Evolutionary conservation across 257 asterid genomes (phyloP).

Genomic region (Capsicum pubescens): DNA sequence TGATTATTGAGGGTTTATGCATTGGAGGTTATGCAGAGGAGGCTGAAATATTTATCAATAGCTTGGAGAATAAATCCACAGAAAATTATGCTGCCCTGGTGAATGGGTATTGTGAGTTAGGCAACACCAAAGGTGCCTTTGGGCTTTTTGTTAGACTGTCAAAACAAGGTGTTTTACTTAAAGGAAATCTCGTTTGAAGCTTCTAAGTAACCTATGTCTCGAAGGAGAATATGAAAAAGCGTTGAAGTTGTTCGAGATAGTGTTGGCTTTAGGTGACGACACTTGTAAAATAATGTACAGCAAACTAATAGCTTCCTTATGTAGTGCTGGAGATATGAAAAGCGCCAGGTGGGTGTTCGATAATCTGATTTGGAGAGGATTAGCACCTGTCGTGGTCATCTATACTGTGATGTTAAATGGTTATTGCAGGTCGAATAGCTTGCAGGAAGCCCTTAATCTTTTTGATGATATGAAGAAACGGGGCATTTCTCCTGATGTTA

Average conservation of each 20-base stretch:
- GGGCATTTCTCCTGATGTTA: constrained; percentile 72
- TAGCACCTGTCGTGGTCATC: constrained; percentile 61
- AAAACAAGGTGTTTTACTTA: constrained; percentile 44
- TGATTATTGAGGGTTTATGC: constrained; percentile 82
- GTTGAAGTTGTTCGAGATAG: constrained; percentile 41
- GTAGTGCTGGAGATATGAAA: constrained; percentile 69
- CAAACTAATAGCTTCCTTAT: constrained; percentile 63
- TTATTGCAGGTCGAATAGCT: constrained; percentile 61
- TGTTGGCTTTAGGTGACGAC: constrained; percentile 47
- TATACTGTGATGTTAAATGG: constrained; percentile 84
- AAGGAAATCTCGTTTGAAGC: constrained; percentile 55
- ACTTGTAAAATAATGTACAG: constrained; percentile 54
- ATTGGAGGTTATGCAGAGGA: constrained; percentile 54
- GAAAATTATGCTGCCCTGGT: constrained; percentile 75
- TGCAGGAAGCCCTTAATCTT: constrained; percentile 61
- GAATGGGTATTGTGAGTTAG: constrained; percentile 69
- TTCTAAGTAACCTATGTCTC: constrained; percentile 60
- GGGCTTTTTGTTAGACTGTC: constrained; percentile 47
- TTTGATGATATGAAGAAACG: constrained; percentile 64
- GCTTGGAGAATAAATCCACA: constrained; percentile 49
- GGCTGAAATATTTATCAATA: constrained; percentile 60
- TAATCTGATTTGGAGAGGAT: constrained; percentile 51
- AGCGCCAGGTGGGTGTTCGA: constrained; percentile 64
- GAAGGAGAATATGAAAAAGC: constrained; percentile 62
- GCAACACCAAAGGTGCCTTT: constrained; percentile 51